Conservation (phyloP, 331 rosid species). For the Saraca asoca region DNA sequence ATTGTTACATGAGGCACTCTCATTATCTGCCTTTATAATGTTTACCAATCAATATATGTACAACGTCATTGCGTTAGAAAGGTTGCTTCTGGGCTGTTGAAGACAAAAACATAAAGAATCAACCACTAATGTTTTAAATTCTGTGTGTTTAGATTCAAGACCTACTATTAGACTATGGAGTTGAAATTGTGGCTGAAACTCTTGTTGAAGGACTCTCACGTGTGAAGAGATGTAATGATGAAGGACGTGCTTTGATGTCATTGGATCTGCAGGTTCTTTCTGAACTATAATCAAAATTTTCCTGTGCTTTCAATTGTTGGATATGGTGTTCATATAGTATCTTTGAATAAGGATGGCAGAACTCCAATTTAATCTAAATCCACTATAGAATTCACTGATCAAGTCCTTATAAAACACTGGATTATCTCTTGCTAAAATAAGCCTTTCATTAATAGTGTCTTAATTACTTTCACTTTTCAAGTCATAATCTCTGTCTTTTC, state of each 20-base stretch:
- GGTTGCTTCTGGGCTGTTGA: conserved; percentile 10
- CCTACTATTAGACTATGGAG: conserved; percentile 70
- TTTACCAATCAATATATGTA: conserved; percentile 21
- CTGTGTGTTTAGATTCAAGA: conserved; percentile 66
- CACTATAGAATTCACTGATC: conserved; percentile 7
- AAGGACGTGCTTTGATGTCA: conserved; percentile 97
- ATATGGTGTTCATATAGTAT: conserved; percentile 27
- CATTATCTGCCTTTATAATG: conserved; percentile 2
- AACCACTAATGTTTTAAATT: conserved; percentile 20
- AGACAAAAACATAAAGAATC: conserved; percentile 14
- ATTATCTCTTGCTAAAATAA: too few species aligned
- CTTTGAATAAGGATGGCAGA: conserved; percentile 22
- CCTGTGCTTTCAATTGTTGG: conserved; percentile 21
- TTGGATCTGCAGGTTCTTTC: conserved; percentile 79
- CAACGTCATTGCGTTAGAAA: conserved; percentile 14
- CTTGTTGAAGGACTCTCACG: conserved; percentile 95
- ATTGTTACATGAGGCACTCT: conserved; percentile 6
- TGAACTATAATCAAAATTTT: conserved; percentile 15
- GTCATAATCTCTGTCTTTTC: neutral
- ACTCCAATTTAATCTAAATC: conserved; percentile 26
- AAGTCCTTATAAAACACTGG: neutral
- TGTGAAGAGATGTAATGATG: conserved; percentile 92
- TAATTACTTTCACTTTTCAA: neutral
- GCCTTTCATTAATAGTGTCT: too few species aligned
- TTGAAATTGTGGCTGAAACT: conserved; percentile 82